Evolutionary conservation across 768 basidiomycete genomes (phyloP), one percentile per base, ranked within the genome.

Genomic region (Fistulinella prunicolor): DNA sequence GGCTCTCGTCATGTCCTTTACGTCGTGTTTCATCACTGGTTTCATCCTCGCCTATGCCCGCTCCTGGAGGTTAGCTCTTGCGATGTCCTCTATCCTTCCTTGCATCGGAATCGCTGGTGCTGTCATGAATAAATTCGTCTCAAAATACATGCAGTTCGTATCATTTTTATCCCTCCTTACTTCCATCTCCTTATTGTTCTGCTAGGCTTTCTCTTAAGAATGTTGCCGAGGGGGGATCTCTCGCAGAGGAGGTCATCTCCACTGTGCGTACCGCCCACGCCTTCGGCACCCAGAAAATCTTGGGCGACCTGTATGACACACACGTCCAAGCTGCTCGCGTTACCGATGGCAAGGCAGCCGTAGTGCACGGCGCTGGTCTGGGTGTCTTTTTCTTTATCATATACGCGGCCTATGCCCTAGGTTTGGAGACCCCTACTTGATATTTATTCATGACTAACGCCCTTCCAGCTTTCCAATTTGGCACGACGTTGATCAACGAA

Each of bases 201-300:
- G 32, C 9, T 32, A 87, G 86, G 55, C 47, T 78, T 13, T 82
- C 89, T 23, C 77, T 94, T 44, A 79, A 86, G 47, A 74, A 85
- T 45, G 77, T 93, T 21, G 91, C 91, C 3, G 79, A 83, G 9
- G 84, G 84, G 17, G 93, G 93, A 26, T 84, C 80, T 9, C 62
- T 96, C 13, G 94, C 93, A 0, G 94, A 98, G 67, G 94, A 96
- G 66, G 93, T 92, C 55, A 89, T 98, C 49, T 86, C 89, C 0
- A 87, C 88, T 36, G 73, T 97, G 49, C 84, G 94, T 17, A 94
- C 91, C 1, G 82, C 89, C 3, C 89, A 95, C 51, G 94, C 94
- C 0, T 98, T 98, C 57, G 91, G 91, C 35, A 86, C 84, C 0
- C 89, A 93, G 67, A 70, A 62, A 6, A 75, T 74, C 26, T 73